Conservation (phyloP, 2,329 filamentous ascomycete species). For the Lasiodiplodia theobromae region DNA sequence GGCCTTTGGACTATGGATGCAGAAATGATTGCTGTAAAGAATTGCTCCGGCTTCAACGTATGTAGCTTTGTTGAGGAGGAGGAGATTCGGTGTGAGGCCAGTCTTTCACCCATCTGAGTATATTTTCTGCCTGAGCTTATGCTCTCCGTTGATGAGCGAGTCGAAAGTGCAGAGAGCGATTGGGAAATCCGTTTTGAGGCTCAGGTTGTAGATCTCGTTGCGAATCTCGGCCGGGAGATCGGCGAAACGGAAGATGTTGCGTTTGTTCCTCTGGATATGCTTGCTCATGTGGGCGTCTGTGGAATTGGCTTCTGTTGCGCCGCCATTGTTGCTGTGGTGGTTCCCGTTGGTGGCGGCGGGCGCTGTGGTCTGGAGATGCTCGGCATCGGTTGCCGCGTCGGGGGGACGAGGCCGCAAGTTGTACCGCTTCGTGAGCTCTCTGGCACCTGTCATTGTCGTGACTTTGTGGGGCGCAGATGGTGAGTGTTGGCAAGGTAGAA, state of each 20-base stretch:
- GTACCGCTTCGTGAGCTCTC: no score
- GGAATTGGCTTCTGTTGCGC: not conserved
- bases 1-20: not conserved
- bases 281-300: not conserved
- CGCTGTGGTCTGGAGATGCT: no score
- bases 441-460: no score
- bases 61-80: not conserved
- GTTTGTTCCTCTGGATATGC: not conserved
- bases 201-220: slow-evolving; percentile 6
- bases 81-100: not conserved
- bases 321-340: no score
- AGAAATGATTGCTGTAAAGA: not conserved
- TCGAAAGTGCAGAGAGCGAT: not conserved
- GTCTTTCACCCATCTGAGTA: not conserved
- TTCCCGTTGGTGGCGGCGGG: no score
- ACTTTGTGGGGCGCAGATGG: no score
- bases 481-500: no score
- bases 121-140: not conserved
- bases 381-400: no score
- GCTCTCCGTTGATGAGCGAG: not conserved
- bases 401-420: no score
- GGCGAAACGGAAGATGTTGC: not conserved
- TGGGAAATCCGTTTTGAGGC: not conserved
- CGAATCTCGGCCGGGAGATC: not conserved
- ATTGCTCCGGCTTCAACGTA: not conserved